These are phyloP conservation scores for Boletus fagicola DNA, from an alignment of 768 basidiomycete species.

Conservation along the genomic window DNA sequence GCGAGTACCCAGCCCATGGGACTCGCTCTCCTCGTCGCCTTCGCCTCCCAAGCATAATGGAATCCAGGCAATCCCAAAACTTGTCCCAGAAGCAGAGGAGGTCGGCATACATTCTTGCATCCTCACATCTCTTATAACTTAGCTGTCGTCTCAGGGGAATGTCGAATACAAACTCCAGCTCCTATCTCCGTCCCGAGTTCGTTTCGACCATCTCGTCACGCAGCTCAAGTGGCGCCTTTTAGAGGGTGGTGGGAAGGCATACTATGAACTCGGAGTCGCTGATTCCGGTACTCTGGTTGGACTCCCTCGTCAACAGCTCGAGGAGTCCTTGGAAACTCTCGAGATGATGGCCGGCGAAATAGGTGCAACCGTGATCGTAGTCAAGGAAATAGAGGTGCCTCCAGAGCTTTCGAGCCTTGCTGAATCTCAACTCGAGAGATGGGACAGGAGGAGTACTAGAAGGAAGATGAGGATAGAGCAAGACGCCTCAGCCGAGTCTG, in stretches of 20 bases:
- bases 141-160: slow-evolving; percentile 54
- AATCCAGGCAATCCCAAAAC: slow-evolving; percentile 50
- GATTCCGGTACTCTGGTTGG: slow-evolving; percentile 89
- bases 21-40: slow-evolving; percentile 59
- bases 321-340: slow-evolving; percentile 79
- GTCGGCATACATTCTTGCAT: slow-evolving; percentile 25
- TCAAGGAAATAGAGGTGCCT: slow-evolving; percentile 84
- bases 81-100: slow-evolving; percentile 75
- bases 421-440: slow-evolving; percentile 31
- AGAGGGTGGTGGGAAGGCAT: slow-evolving; percentile 80
- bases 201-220: slow-evolving; percentile 83
- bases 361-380: slow-evolving; percentile 86
- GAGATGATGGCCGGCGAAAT: slow-evolving; percentile 95
- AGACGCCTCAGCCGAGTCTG: slow-evolving; percentile 39
- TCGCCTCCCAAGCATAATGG: slow-evolving; percentile 35
- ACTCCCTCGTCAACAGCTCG: slow-evolving; percentile 68
- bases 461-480: slow-evolving; percentile 27
- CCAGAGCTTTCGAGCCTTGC: slow-evolving; percentile 42
- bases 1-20: slow-evolving; percentile 81
- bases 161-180: slow-evolving; percentile 95
- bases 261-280: slow-evolving; percentile 80
- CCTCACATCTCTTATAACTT: neutral
- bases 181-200: slow-evolving; percentile 69
- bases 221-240: slow-evolving; percentile 94
- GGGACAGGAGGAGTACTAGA: slow-evolving; percentile 39